Evolutionary conservation across 2,329 filamentous ascomycete species (phyloP), one percentile per base, ranked within the genome.

Genomic region (Colletotrichum sp.): DNA sequence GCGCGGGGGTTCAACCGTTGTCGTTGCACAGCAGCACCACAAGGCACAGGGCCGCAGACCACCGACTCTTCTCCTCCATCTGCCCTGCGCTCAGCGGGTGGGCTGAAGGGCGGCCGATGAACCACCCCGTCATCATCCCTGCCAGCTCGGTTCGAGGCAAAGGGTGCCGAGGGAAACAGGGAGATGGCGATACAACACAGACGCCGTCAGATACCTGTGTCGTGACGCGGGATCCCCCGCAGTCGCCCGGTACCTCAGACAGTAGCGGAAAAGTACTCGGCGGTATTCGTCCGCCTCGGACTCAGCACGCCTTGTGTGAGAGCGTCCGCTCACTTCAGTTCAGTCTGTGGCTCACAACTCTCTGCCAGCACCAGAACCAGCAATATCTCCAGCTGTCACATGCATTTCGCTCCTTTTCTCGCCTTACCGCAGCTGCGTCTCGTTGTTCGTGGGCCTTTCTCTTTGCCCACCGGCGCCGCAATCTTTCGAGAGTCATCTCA

Each of bases 101-200:
- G 55, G 57, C 29, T 71, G 55, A 63, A 73, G 61, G 31, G 57
- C 43, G 66, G 38, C 67, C 51, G 70, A 73, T 70, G 70, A 70
- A 70, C 70, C 54, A 62, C 59, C 66, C 70, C 68, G 71, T 73
- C 71, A 71, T 71, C 71, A 73, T 73, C 71, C 71, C 57, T 55
- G 71, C 51, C 68, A 71, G 71, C 62, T 71, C 71, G 62, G 71
- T 36, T 73, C 68, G 55, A 73, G 55, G 55, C 62, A 63, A 71
- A 71, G 55, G 43, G 16, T 71, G 15, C 71, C 71, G 68, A 73
- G 62, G 71, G 13, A 54, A 24, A 65, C 38, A 54, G 62, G 34
- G 62, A 71, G 55, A 73, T 63, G 34, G 57, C 43, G 55, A 63
- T 71, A 63, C 68, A 71, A 47, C 16, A 31, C 51, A 55, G 16